Base-by-base conservation (phyloP, 1,284 basidiomycete species). In the Waitea zeae region DNA sequence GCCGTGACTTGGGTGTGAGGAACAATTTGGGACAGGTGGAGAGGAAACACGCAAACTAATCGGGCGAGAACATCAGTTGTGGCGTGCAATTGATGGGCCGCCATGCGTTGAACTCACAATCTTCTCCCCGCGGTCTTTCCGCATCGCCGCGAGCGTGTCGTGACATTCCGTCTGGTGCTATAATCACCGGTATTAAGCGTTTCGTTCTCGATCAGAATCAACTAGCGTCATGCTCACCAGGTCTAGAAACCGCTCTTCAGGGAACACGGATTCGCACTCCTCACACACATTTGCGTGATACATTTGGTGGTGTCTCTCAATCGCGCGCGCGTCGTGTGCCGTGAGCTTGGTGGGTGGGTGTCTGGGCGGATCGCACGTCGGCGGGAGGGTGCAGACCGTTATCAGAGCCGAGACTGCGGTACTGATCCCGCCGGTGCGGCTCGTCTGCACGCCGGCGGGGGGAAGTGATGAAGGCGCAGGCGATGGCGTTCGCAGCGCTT, bases 111-210 rank as follows among this genome's bases (percentile, higher is more conserved):
- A 7, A 67, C 83, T 38, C 46, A 88, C 88, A 34, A 82, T 90
- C 55, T 81, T 87, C 49, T 89, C 80, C n/a, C 87, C 87, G 34
- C 78, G 64, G 19, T 86, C 80, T 47, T 73, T 74, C 19, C 70
- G 61, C 32, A 86, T 56, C 6, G 69, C 68, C 15, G 78, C 72
- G 13, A 90, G 56, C 3, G 84, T 75, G 51, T 92, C 83, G 44
- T 93, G 88, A 41, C 77, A 83, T 57, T 93, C 88, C 12, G 74
- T 78, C 43, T 83, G 68, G 56, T 93, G 88, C 78, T 89, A 11
- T 2, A 26, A 18, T 17, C 12, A 2, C 12, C 3, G 17, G 30
- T 9, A 36, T 32, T 17, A 15, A 13, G 32, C 20, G 19, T 14
- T 11, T 15, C 18, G n/a, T n/a, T n/a, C n/a, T n/a, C n/a, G n/a